These are phyloP conservation scores for Citrus hindsii DNA, from an alignment of 345 rosid genomes.

Conservation along the genomic window DNA sequence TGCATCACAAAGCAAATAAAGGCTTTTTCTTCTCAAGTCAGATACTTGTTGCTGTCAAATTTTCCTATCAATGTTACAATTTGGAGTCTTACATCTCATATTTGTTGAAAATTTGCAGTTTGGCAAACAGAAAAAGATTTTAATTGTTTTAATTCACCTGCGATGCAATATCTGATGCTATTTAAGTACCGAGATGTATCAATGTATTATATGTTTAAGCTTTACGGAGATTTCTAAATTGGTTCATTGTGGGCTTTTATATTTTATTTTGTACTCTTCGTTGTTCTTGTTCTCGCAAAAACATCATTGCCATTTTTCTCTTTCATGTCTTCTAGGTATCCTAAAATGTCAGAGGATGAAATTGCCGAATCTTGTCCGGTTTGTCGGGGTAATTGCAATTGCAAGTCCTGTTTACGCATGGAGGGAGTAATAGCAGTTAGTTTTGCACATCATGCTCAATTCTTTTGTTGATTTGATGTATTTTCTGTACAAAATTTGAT, in stretches of 20 bases:
- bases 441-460: constrained; percentile 6
- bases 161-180: neutral
- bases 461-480: neutral
- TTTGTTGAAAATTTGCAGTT: neutral
- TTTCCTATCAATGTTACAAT: neutral
- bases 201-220: neutral
- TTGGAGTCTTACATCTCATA: neutral
- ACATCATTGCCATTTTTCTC: neutral
- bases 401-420: constrained; percentile 62
- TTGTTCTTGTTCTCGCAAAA: neutral
- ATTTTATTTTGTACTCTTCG: neutral
- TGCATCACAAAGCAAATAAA: neutral
- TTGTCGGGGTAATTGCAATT: constrained; percentile 54
- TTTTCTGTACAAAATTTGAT: neutral
- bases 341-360: constrained; percentile 33
- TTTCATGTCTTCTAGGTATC: constrained; percentile 41
- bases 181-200: neutral
- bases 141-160: neutral
- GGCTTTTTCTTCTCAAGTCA: neutral
- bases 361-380: constrained; percentile 46
- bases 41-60: neutral
- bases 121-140: neutral
- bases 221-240: neutral
- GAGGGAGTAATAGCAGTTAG: constrained; percentile 31
- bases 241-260: neutral